Conservation (phyloP, 305 asterid genomes). For the Fraxinus sp. region DNA sequence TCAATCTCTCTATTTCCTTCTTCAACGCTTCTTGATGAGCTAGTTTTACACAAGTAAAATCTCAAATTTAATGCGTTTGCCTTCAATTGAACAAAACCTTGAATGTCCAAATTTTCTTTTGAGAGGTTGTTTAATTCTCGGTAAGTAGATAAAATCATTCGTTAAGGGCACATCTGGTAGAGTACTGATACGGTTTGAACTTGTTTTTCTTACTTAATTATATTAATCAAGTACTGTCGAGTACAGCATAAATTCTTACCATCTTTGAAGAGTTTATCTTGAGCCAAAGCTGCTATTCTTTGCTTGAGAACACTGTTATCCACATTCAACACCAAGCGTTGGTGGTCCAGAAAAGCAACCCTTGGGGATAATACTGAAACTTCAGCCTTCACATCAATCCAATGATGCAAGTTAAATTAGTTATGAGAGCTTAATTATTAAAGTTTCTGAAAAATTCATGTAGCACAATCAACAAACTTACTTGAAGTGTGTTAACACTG, state of each 20-base stretch:
- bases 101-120: not conserved
- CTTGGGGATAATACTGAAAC: slow-evolving; percentile 87
- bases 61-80: not conserved
- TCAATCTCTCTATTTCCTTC: slow-evolving; percentile 86
- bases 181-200: not conserved
- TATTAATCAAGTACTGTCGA: not conserved
- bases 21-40: slow-evolving; percentile 96
- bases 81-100: not conserved
- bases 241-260: slow-evolving; percentile 37
- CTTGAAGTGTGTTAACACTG: slow-evolving; percentile 82
- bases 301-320: slow-evolving; percentile 91
- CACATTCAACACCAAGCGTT: slow-evolving; percentile 68
- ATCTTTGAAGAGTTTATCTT: slow-evolving; percentile 85
- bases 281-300: slow-evolving; percentile 91
- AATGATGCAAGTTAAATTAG: not conserved
- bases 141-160: not conserved
- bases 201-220: not conserved
- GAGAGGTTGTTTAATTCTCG: not conserved
- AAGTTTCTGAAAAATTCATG: not conserved
- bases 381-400: slow-evolving; percentile 53
- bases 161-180: not conserved
- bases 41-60: slow-evolving; percentile 18
- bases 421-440: not conserved
- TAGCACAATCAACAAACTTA: slow-evolving; percentile 24
- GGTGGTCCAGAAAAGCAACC: slow-evolving; percentile 92